Base-by-base conservation (phyloP, 2,329 filamentous ascomycete species). In the Paramyrothecium roridum region DNA sequence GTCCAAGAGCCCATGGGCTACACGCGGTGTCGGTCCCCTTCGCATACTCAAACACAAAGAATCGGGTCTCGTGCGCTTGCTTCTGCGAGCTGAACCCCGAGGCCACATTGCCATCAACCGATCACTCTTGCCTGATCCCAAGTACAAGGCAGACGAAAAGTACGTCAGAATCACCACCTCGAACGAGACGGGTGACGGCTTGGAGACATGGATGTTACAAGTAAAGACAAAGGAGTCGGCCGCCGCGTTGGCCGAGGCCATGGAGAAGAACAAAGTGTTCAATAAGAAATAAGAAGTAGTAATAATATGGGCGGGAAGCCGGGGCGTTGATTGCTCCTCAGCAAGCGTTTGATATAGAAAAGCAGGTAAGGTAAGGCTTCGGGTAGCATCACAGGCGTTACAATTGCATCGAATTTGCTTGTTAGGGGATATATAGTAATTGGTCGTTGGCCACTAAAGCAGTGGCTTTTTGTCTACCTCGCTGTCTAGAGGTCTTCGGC, bases 81-180 rank as follows among this genome's bases (percentile, higher is more conserved):
- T 96, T 20, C 74, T 93, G 58, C 85, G 91, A 51, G 84, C 84
- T n/a, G 88, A 92, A 60, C 89, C 90, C 0, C 82, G 86, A 59
- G 91, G 91, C 17, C 83, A 88, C 43, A 77, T 93, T 49, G 81
- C 88, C 3, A 75, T 96, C 64, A 96, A 96, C 73, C 83, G 87
- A 62, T 71, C 78, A 20, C 70, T 93, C 50, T 71, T 90, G 34
- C 75, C 83, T 2, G 75, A 80, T n/a, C 72, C 86, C 52, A 76
- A 77, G 6, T 93, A 92, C 74, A 82, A 82, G 64, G 74, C 79
- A 8, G 78, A 80, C 26, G 76, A 77, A 12, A 89, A 87, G 71
- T 85, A 82, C 56, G 74, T 88, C 56, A 85, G 82, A 66, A 62
- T 88, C 55, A 76, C 77, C 12, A 79, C 82, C 6, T 80, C 84